Percentiles rank a stretch among this genome's conserved stretches.
These are phyloP conservation scores for Pseudomassariella vexata DNA, from an alignment of 2,329 filamentous ascomycete species.

Conservation along the genomic window DNA sequence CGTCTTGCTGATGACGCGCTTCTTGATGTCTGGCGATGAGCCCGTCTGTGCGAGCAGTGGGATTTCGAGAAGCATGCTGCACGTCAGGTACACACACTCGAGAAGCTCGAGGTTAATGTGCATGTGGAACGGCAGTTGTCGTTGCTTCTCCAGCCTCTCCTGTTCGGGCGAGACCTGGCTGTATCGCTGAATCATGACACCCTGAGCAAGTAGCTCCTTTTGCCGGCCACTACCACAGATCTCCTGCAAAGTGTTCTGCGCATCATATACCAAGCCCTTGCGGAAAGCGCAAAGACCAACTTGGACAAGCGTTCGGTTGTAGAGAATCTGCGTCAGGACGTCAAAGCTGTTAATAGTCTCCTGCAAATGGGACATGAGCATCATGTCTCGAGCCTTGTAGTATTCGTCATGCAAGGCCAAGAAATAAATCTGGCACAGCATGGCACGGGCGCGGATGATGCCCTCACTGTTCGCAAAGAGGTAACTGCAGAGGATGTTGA, in stretches of 20 bases:
- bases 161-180: constrained; percentile 95
- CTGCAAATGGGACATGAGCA: constrained; percentile 98
- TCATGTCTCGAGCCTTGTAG: constrained; percentile 97
- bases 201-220: constrained; percentile 96
- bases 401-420: constrained; percentile 95
- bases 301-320: constrained; percentile 96
- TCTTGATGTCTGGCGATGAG: constrained; percentile 93
- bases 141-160: constrained; percentile 92
- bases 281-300: constrained; percentile 98
- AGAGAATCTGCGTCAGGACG: constrained; percentile 94
- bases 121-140: constrained; percentile 99
- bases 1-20: constrained; percentile 97
- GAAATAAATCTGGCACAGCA: constrained; percentile 99
- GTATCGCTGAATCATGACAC: constrained; percentile 96
- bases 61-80: constrained; percentile 98
- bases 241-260: constrained; percentile 94
- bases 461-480: constrained; percentile 92
- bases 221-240: constrained; percentile 96
- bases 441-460: constrained; percentile 91
- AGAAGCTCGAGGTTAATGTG: constrained; percentile 99
- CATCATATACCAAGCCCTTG: constrained; percentile 92
- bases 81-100: constrained; percentile 97
- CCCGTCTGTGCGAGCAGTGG: constrained; percentile 94
- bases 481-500: constrained; percentile 88
- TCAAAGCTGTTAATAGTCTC: constrained; percentile 97